Percentiles rank a stretch among this genome's conserved stretches.
Evolutionary conservation across 176 grass and related monocot genomes (phyloP).

Genomic region (Calamus simplicifolius): DNA sequence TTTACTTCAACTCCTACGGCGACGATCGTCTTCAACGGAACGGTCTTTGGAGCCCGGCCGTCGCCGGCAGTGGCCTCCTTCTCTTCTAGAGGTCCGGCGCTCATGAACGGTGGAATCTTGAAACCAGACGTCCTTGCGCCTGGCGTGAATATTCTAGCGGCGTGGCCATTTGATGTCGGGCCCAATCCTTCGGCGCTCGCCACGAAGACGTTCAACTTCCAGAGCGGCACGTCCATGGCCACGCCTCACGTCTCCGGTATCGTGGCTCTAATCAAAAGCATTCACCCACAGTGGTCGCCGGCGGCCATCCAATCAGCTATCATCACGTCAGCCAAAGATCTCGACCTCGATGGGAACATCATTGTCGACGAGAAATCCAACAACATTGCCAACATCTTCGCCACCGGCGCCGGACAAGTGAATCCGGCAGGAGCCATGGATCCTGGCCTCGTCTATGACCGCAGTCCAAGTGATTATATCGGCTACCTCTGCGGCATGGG

Average conservation of each 20-base stretch:
- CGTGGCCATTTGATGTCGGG: constrained; percentile 27
- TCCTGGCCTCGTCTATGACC: constrained; percentile 58
- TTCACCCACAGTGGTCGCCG: constrained; percentile 51
- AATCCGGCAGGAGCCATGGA: constrained; percentile 24
- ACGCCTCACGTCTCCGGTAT: constrained; percentile 50
- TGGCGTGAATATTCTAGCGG: constrained; percentile 59
- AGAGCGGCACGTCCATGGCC: constrained; percentile 70
- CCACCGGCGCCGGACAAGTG: constrained; percentile 45
- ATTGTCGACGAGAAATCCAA: constrained; percentile 38
- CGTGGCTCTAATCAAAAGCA: constrained; percentile 38
- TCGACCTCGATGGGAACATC: constrained; percentile 13
- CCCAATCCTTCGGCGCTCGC: not conserved
- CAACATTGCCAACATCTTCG: constrained; percentile 23
- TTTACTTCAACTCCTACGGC: constrained; percentile 12
- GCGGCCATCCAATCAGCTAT: constrained; percentile 62
- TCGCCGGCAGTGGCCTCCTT: constrained; percentile 41
- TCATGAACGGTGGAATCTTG: constrained; percentile 25
- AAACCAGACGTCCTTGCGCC: constrained; percentile 65
- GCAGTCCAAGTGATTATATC: constrained; percentile 20
- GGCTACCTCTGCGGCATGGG: constrained; percentile 45
- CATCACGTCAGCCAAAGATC: constrained; percentile 44
- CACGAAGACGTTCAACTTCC: constrained; percentile 27
- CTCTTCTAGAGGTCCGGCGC: constrained; percentile 48
- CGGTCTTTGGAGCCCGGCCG: constrained; percentile 23
- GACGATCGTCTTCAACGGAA: constrained; percentile 40